These are phyloP conservation scores for Helicocarpus griseus DNA, from an alignment of 2,329 filamentous ascomycete genomes.

Conservation along the genomic window DNA sequence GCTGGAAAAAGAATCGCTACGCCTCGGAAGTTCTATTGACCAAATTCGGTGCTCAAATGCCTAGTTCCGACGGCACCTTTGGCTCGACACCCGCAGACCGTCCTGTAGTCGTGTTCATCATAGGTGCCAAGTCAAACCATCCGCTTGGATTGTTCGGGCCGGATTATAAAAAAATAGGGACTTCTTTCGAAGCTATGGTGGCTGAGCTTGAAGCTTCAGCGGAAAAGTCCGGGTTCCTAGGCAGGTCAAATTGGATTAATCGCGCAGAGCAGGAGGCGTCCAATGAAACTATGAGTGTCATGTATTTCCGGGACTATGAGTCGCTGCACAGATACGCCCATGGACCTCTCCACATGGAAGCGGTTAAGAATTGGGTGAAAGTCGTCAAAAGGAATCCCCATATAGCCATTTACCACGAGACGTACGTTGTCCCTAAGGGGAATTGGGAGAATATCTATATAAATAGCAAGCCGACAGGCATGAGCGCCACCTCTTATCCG, in stretches of 20 bases:
- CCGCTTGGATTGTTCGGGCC: background rate
- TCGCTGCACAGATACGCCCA: background rate
- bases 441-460: background rate
- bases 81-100: background rate
- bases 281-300: background rate
- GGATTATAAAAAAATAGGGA: background rate
- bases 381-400: background rate
- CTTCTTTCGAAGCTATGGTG: background rate
- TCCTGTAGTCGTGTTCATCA: background rate
- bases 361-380: background rate
- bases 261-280: background rate
- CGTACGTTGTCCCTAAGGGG: background rate
- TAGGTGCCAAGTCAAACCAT: background rate
- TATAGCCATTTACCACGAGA: background rate
- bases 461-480: background rate
- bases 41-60: background rate
- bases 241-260: background rate
- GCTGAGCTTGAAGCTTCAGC: background rate
- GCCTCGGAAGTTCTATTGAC: background rate
- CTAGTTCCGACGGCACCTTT: background rate
- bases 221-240: background rate
- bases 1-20: conserved; percentile 1
- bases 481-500: background rate
- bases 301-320: conserved; percentile 2
- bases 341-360: background rate